Conservation (phyloP, 2,329 filamentous ascomycete genomes). For the Diaporthe sp. region DNA sequence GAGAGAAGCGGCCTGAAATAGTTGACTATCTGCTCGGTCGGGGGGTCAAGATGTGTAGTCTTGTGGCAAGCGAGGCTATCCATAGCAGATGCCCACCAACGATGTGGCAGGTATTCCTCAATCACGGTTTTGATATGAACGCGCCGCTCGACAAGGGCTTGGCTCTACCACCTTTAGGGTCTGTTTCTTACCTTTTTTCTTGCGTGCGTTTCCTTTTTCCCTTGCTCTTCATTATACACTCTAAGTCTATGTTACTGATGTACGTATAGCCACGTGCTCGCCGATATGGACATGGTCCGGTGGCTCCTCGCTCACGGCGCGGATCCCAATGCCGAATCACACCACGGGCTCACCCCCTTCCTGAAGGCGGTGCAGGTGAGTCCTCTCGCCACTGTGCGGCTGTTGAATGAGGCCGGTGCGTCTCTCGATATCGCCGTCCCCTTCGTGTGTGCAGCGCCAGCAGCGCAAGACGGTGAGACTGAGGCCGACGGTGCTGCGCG, state of each 20-base stretch:
- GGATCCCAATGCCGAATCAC: not conserved
- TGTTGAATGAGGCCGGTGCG: not conserved
- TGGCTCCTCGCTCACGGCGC: not conserved
- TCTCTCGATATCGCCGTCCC: not conserved
- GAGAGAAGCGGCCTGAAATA: not conserved
- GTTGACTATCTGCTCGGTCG: not conserved
- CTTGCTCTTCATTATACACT: not conserved
- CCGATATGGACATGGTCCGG: not conserved
- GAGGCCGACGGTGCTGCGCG: not conserved
- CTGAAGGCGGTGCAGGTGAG: not conserved
- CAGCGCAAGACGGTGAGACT: not conserved
- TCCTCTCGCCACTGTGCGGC: not conserved
- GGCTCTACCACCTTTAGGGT: slow-evolving; percentile 4
- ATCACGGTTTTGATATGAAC: not conserved
- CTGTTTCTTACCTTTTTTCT: not conserved
- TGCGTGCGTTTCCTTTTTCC: not conserved
- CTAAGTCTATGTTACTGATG: not conserved
- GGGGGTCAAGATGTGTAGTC: not conserved
- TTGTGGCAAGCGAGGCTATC: not conserved
- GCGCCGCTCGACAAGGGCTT: not conserved
- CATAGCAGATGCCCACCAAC: not conserved
- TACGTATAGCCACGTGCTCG: not conserved
- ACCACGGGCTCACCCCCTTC: not conserved
- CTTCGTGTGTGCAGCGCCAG: not conserved
- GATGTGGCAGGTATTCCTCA: not conserved